Base-by-base conservation (phyloP, 495 filamentous ascomycete genomes). In the Aspergillus steynii region DNA sequence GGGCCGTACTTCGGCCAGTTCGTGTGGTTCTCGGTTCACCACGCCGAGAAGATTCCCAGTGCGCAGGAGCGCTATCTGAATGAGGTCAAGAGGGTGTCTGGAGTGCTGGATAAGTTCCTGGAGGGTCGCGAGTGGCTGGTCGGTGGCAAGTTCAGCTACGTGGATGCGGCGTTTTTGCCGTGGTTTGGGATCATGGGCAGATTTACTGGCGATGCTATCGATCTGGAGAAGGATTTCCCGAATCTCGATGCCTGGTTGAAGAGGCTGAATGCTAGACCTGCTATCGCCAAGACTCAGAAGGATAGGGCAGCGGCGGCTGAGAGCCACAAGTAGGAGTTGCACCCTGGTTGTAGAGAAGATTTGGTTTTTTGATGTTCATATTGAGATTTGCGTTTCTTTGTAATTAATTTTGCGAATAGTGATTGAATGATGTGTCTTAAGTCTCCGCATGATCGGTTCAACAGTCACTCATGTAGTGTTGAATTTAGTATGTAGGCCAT, bases 1-100 rank as follows among this genome's bases (percentile, higher is more conserved):
- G 88, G 86, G 1, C 87, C 87, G 0, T 90, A 89, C 73, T 90
- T 79, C 64, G 84, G 86, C 25, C 85, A 88, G 67, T 75, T 74
- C 0, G 63, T 68, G 4, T 87, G 83, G 83, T 86, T 91, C 73
- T 68, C 55, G 5, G 62, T 62, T 8, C 79, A 65, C 62, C 86
- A 91, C 73, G 45, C 77, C 0, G 86, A 89, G 71, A 77, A 85
- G 70, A 26, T 89, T 25, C 80, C 76, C 12, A 83, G 77, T 32
- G 88, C 84, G 1, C 68, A 82, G 8, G 80, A 85, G 31, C 79
- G 88, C 7, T 91, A 90, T 55, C 28, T 71, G 14, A 82, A 83
- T 7, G 88, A 91, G 70, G 71, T 86, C 15, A 71, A 77, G 12
- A 85, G 88, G 26, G 82, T 91, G 27, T 77, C 80, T 25, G 72